Percentiles rank a stretch among this genome's conserved stretches.
phyloP scores from a whole-genome alignment of 495 filamentous ascomycete species.

The Talaromyces thailandensis region DNA sequence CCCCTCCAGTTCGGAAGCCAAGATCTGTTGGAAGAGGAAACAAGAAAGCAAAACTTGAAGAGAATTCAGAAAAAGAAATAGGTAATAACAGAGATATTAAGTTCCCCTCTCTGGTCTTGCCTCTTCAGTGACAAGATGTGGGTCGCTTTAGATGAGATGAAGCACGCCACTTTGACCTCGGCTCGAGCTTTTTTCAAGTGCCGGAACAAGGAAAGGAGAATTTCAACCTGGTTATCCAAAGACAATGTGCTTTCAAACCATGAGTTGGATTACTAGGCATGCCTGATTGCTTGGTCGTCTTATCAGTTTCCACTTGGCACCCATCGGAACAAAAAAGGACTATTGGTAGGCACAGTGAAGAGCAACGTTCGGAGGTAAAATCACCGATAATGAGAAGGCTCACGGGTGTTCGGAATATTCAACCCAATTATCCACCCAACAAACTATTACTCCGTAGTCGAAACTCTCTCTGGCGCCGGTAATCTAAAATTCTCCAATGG shows the following conservation, averaged over 20 bases:
- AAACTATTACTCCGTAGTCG: conserved; percentile 2
- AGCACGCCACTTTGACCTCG: neutral
- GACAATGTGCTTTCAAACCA: neutral
- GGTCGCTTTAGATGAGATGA: neutral
- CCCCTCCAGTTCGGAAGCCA: neutral
- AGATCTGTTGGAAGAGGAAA: neutral
- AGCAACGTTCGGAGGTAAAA: neutral
- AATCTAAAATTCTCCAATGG: neutral
- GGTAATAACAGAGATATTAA: neutral
- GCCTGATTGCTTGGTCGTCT: neutral
- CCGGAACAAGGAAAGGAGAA: neutral
- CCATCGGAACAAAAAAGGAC: neutral
- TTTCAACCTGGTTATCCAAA: neutral
- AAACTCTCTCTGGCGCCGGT: neutral
- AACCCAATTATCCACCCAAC: neutral
- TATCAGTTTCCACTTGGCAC: neutral
- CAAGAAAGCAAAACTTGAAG: neutral
- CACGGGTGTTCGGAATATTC: neutral
- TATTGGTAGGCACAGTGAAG: neutral
- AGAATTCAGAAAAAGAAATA: neutral
- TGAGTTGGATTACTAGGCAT: neutral
- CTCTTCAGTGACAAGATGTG: neutral
- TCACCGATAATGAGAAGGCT: neutral
- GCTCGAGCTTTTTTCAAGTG: neutral
- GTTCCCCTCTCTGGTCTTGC: neutral